Evolutionary conservation across 345 rosid genomes (phyloP).

Genomic region (Populus deltoides): DNA sequence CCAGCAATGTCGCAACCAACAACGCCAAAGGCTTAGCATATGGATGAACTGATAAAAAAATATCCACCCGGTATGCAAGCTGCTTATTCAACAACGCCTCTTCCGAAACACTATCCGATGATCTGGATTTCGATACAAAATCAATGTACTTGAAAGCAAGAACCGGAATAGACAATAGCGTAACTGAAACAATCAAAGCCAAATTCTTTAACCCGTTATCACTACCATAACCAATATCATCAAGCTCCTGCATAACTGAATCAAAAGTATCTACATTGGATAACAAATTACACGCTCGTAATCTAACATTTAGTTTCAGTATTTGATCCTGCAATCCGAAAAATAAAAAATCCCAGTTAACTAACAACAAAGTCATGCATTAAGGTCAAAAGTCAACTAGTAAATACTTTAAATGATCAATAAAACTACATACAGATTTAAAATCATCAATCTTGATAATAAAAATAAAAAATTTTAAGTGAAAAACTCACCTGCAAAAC

Average conservation of each 20-base stretch:
- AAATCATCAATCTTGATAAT: neutral
- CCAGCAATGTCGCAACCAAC: constrained; percentile 59
- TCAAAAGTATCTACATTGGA: constrained; percentile 23
- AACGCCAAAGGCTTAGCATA: constrained; percentile 64
- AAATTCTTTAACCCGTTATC: constrained; percentile 39
- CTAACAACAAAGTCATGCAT: neutral
- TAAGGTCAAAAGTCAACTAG: neutral
- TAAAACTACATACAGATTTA: neutral
- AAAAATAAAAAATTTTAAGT: neutral
- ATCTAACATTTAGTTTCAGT: constrained; percentile 27
- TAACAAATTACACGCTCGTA: constrained; percentile 43
- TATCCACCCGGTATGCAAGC: constrained; percentile 55
- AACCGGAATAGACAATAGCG: constrained; percentile 45
- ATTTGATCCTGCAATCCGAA: constrained; percentile 46
- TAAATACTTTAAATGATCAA: neutral
- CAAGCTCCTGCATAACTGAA: constrained; percentile 25
- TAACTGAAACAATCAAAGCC: constrained; percentile 48
- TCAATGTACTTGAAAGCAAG: constrained; percentile 48
- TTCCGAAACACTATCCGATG: constrained; percentile 43
- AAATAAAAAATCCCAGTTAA: neutral
- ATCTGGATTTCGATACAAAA: constrained; percentile 47
- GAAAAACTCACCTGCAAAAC: constrained; percentile 45
- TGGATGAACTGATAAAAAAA: constrained; percentile 58
- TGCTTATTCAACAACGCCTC: constrained; percentile 50
- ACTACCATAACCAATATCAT: constrained; percentile 16